Percentiles rank a stretch among this genome's conserved stretches.
Evolutionary conservation across 2,329 filamentous ascomycete genomes (phyloP).

Genomic region (Chaetomiaceae sp.): DNA sequence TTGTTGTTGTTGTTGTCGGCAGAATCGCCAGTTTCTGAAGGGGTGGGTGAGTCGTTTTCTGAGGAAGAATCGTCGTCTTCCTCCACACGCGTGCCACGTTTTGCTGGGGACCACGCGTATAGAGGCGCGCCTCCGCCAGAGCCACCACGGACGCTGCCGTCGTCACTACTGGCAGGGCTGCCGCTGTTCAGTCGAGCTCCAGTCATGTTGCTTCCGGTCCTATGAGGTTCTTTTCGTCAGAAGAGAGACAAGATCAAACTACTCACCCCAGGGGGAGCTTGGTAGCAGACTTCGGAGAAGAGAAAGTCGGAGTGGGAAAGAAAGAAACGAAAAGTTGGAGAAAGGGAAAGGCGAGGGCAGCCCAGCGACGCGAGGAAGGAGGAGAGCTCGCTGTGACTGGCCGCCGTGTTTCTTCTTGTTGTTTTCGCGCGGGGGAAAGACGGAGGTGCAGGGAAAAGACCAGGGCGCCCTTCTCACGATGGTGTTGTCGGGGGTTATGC

Average conservation of each 20-base stretch:
- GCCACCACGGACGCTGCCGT: background rate
- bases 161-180: constrained; percentile 4
- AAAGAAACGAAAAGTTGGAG: background rate
- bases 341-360: background rate
- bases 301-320: background rate
- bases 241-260: background rate
- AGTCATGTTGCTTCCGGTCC: background rate
- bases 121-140: constrained; percentile 10
- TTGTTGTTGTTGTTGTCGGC: too few relatives aligned
- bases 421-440: background rate
- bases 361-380: background rate
- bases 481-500: too few relatives aligned
- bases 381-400: background rate
- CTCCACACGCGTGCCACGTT: background rate
- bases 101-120: background rate
- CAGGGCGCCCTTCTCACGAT: background rate
- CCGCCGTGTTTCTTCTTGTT: background rate
- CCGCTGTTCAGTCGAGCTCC: background rate
- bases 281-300: too few relatives aligned
- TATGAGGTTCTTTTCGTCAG: too few relatives aligned
- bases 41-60: background rate
- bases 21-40: background rate
- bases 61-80: background rate
- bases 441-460: background rate
- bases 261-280: too few relatives aligned